phyloP scores from a whole-genome alignment of 176 grass and related monocot genomes.

The Oropetium thomaeum region DNA sequence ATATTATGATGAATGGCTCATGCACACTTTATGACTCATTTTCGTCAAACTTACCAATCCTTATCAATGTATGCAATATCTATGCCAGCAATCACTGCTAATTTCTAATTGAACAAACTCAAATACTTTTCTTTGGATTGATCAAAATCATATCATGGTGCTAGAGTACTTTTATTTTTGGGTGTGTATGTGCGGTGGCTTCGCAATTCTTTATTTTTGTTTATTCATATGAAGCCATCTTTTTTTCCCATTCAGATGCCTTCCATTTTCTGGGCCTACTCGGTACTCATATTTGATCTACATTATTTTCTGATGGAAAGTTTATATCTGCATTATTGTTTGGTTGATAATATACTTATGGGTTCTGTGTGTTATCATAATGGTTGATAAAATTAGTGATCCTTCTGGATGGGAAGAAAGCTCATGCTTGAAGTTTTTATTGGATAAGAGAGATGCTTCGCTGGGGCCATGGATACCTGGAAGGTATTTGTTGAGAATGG shows the following conservation, averaged over 20 bases:
- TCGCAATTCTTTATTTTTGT: background rate
- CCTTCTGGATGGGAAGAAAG: constrained; percentile 96
- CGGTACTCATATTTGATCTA: constrained; percentile 4
- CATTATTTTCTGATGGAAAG: background rate
- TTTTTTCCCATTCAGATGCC: background rate
- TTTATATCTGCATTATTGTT: background rate
- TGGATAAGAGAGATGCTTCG: constrained; percentile 90
- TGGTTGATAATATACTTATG: constrained; percentile 3
- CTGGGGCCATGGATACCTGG: constrained; percentile 95
- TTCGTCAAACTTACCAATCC: background rate
- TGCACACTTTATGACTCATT: background rate
- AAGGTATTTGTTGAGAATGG: constrained; percentile 60
- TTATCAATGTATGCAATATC: background rate
- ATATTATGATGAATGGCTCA: background rate
- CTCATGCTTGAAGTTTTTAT: constrained; percentile 88
- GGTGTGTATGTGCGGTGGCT: background rate
- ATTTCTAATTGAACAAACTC: background rate
- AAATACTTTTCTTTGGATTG: background rate
- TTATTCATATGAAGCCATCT: background rate
- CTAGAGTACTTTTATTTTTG: background rate
- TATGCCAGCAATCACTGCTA: background rate
- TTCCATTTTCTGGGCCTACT: background rate
- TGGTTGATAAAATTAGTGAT: constrained; percentile 56
- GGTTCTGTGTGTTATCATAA: constrained; percentile 24
- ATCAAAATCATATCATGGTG: background rate